Base-by-base conservation (phyloP, 2,329 filamentous ascomycete genomes). In the Bisporella sp. region DNA sequence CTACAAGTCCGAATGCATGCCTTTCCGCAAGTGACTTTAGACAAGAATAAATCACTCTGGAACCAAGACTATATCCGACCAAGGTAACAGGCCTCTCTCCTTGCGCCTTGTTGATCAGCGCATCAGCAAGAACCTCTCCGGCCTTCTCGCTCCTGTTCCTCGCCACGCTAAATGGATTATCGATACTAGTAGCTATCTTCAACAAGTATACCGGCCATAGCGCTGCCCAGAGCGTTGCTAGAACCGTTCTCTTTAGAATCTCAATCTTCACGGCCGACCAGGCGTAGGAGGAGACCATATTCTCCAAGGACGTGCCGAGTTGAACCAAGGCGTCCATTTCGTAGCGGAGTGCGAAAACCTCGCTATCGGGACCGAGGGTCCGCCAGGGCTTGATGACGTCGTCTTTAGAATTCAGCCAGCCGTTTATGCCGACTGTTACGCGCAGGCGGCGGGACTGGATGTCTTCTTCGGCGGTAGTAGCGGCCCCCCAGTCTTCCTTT, bases 371-470 rank as follows among this genome's bases (percentile, higher is more conserved):
- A 3, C 81, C 79, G 9, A 96, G 73, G 31, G 85, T 82, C 32
- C 79, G 78, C 91, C 91, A 96, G 0, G 91, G 90, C 54, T 80
- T 78, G 5, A 85, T 78, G 30, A 95, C 79, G 58, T 96, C 89
- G 31, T 85, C 78, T 57, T 87, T 81, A 6, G 81, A 75, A 2
- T 79, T 84, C 9, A 95, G 74, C 91, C 90, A 96, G 35, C 91
- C 91, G 53, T 89, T 92, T 56, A 95, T 82, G 6, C 88, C 89
- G 51, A 96, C 88, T 0, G 87, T 90, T 3, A 96, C 84, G 8
- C 89, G 79, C 4, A 96, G 70, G 3, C 85, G 77, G 54, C 59
- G 51, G 9, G 65, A 59, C 5, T 71, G 71, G 49, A 73, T 61
- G 11, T 65, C 62, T 31, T 62, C 56, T 44, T 59, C 55, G 30